These are phyloP conservation scores for Martensiomyces pterosporus DNA, from an alignment of 192 early-diverging fungal species.

Conservation along the genomic window DNA sequence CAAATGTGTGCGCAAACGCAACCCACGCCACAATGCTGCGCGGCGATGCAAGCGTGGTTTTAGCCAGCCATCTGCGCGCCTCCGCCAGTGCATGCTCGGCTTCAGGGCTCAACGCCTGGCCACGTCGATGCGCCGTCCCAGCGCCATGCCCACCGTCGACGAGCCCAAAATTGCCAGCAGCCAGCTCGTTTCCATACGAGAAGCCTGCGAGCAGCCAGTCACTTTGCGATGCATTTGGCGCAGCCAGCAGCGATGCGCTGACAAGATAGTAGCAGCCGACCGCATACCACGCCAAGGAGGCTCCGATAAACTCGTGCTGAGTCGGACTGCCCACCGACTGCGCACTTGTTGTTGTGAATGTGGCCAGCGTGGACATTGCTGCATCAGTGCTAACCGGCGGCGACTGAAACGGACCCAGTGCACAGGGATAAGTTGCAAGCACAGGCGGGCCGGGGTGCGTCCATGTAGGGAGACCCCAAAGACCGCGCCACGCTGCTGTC, in stretches of 20 bases:
- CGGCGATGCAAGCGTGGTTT: constrained; percentile 41
- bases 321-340: constrained; percentile 37
- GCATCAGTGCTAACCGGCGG: constrained; percentile 24
- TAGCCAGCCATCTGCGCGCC: constrained; percentile 49
- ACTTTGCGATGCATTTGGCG: constrained; percentile 11
- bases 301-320: constrained; percentile 48
- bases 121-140: constrained; percentile 16
- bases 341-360: constrained; percentile 30
- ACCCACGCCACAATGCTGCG: constrained; percentile 48
- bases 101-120: constrained; percentile 24
- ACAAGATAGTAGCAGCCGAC: constrained; percentile 50
- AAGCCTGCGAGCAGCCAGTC: constrained; percentile 38
- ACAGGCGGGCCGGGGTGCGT: constrained; percentile 43
- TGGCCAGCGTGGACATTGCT: constrained; percentile 24
- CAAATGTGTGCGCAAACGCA: constrained; percentile 49
- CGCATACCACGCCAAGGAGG: constrained; percentile 50
- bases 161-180: neutral
- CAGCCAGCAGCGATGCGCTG: constrained; percentile 17
- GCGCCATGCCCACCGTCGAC: constrained; percentile 1
- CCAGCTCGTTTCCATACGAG: constrained; percentile 7
- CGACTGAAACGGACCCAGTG: constrained; percentile 33
- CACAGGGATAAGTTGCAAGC: constrained; percentile 45
- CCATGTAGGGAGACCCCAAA: constrained; percentile 50
- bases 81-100: constrained; percentile 36
- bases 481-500: constrained; percentile 42